phyloP scores from a whole-genome alignment of 75 land plant species.

The Picea sitchensis region DNA sequence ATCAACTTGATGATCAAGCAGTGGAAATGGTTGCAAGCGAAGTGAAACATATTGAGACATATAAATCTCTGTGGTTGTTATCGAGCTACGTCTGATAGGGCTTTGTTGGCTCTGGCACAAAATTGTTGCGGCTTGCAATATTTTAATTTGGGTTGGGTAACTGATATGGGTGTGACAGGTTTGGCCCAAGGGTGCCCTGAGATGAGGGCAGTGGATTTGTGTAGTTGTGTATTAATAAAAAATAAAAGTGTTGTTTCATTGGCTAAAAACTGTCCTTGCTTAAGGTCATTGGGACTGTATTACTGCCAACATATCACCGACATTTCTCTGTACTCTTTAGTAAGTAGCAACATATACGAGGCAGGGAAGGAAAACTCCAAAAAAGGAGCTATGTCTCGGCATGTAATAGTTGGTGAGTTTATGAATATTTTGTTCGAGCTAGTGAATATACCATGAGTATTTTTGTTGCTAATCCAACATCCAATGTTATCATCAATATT shows the following conservation, averaged over 20 bases:
- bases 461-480: no score
- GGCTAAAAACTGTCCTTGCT: constrained; percentile 69
- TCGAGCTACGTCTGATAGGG: constrained; percentile 70
- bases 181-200: constrained; percentile 88
- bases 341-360: constrained; percentile 24
- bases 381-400: no score
- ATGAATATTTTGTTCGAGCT: no score
- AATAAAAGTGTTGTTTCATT: constrained; percentile 84
- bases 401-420: no score
- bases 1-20: constrained; percentile 70
- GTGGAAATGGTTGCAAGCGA: constrained; percentile 57
- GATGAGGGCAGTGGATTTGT: constrained; percentile 72
- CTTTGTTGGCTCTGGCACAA: constrained; percentile 73
- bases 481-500: no score
- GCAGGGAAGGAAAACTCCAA: constrained; percentile 2
- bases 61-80: no score
- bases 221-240: constrained; percentile 90
- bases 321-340: constrained; percentile 82
- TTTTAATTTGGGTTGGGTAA: constrained; percentile 87
- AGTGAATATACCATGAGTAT: no score
- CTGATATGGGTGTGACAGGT: constrained; percentile 77
- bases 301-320: constrained; percentile 95
- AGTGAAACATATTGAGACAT: constrained; percentile 50
- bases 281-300: constrained; percentile 76
- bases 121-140: constrained; percentile 63